Conservation (phyloP, 768 basidiomycete species). For the Rhodotorula diobovata region DNA sequence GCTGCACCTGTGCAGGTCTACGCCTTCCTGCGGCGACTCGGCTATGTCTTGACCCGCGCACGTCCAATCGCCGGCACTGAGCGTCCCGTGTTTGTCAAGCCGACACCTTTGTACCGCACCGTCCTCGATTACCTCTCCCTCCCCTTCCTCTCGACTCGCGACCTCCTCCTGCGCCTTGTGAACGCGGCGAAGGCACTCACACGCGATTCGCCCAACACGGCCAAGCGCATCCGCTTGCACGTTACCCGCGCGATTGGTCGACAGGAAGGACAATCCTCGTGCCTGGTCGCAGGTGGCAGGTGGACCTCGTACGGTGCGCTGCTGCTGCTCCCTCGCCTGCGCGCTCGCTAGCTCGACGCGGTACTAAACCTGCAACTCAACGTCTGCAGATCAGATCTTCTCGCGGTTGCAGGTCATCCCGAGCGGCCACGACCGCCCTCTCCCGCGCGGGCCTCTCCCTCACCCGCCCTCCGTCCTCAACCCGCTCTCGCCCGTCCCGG, state of each 20-base stretch:
- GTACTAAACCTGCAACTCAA: no score
- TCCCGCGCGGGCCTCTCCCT: conserved; percentile 46
- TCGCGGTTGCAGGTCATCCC: conserved; percentile 66
- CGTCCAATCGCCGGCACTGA: conserved; percentile 9
- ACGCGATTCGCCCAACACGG: background rate
- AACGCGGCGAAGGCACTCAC: conserved; percentile 4
- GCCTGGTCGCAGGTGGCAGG: conserved; percentile 30
- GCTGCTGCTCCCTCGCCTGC: background rate
- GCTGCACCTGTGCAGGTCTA: conserved; percentile 61
- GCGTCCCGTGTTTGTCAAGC: background rate
- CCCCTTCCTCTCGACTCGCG: conserved; percentile 45
- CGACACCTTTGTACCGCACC: conserved; percentile 1
- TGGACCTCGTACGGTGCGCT: conserved; percentile 35
- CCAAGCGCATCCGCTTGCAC: conserved; percentile 9
- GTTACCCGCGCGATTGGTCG: conserved; percentile 10
- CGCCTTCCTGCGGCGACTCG: conserved; percentile 83
- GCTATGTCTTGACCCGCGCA: conserved; percentile 80
- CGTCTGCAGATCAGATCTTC: conserved; percentile 61
- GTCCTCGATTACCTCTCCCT: conserved; percentile 47
- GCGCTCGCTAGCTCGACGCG: no score
- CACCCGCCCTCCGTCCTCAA: conserved; percentile 42
- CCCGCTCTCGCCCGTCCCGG: conserved; percentile 28
- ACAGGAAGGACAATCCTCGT: conserved; percentile 7
- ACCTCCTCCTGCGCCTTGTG: conserved; percentile 50
- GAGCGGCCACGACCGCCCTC: conserved; percentile 54